Evolutionary conservation across 2,329 filamentous ascomycete species (phyloP).

Genomic region (Corniculantispora saksenae): DNA sequence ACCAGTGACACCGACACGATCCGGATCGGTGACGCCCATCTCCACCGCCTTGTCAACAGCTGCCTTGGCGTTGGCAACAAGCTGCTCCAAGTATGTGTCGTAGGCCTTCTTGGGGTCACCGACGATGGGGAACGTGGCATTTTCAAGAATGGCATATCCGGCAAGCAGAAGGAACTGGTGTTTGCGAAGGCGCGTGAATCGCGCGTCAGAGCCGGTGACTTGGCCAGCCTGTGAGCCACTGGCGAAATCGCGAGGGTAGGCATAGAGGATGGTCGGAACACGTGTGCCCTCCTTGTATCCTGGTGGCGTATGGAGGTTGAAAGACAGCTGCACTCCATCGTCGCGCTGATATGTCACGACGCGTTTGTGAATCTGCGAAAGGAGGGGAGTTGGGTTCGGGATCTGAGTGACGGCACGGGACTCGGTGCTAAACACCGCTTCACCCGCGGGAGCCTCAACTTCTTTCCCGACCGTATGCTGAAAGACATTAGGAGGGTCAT

Average conservation of each 20-base stretch:
- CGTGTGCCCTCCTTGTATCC: conserved; percentile 13
- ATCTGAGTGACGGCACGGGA: conserved; percentile 2
- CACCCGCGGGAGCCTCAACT: not conserved
- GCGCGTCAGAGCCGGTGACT: conserved; percentile 7
- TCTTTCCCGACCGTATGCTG: not conserved
- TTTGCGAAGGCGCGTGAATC: conserved; percentile 4
- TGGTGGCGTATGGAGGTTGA: conserved; percentile 12
- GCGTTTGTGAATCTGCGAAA: conserved; percentile 52
- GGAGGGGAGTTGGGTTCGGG: conserved; percentile 44
- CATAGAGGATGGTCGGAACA: conserved; percentile 13
- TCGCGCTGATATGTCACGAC: conserved; percentile 13
- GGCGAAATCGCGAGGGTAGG: conserved; percentile 14
- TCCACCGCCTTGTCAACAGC: conserved; percentile 59
- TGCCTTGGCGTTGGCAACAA: conserved; percentile 10
- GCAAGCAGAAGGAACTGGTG: conserved; percentile 11
- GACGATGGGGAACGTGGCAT: conserved; percentile 10
- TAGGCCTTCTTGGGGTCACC: conserved; percentile 14
- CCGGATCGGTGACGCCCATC: conserved; percentile 45
- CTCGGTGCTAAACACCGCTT: conserved; percentile 1
- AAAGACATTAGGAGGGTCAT: conserved; percentile 7
- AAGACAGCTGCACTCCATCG: conserved; percentile 9
- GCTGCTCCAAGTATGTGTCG: conserved; percentile 15
- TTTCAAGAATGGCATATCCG: conserved; percentile 11
- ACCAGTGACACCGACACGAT: conserved; percentile 8
- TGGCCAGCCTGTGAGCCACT: conserved; percentile 6